A percentile compares a stretch with the other conserved stretches of the same genome.
Evolutionary conservation across 768 basidiomycete genomes (phyloP).

Genomic region (Mycena polygramma): DNA sequence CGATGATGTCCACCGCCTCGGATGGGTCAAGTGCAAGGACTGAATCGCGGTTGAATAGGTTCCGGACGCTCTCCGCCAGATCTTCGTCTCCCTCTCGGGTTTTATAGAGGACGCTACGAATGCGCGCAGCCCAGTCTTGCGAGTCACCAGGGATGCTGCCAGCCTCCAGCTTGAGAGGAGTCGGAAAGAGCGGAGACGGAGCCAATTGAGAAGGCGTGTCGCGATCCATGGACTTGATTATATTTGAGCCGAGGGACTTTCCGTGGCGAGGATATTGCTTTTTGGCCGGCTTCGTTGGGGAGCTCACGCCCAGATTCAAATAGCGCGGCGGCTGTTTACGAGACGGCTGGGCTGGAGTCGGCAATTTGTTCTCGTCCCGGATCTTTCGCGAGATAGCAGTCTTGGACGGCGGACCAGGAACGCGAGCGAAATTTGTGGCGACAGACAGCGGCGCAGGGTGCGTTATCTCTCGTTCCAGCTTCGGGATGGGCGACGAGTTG

Average conservation of each 20-base stretch:
- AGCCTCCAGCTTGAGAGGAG: constrained; percentile 8
- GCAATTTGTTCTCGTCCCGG: constrained; percentile 10
- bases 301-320: constrained; percentile 13
- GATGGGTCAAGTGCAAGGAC: not conserved
- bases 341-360: not conserved
- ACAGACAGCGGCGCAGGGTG: not conserved
- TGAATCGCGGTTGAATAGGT: constrained; percentile 36
- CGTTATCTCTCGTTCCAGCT: not conserved
- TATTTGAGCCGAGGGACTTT: not conserved
- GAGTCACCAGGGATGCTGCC: not conserved
- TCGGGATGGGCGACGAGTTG: not conserved
- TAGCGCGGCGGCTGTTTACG: constrained; percentile 25
- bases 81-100: constrained; percentile 13
- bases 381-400: not conserved
- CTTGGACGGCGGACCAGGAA: constrained; percentile 6
- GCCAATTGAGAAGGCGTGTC: constrained; percentile 7
- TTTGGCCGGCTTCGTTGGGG: constrained; percentile 5
- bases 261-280: not conserved
- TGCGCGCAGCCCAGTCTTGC: constrained; percentile 32
- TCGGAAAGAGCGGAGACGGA: constrained; percentile 2
- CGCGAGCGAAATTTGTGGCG: constrained; percentile 19
- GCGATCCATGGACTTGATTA: not conserved
- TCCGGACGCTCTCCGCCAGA: constrained; percentile 21
- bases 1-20: too few species aligned
- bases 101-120: constrained; percentile 35